Evolutionary conservation across 202 grass and related monocot species (phyloP), one percentile per base, ranked within the genome.

Genomic region (Tripidium arundinaceum): DNA sequence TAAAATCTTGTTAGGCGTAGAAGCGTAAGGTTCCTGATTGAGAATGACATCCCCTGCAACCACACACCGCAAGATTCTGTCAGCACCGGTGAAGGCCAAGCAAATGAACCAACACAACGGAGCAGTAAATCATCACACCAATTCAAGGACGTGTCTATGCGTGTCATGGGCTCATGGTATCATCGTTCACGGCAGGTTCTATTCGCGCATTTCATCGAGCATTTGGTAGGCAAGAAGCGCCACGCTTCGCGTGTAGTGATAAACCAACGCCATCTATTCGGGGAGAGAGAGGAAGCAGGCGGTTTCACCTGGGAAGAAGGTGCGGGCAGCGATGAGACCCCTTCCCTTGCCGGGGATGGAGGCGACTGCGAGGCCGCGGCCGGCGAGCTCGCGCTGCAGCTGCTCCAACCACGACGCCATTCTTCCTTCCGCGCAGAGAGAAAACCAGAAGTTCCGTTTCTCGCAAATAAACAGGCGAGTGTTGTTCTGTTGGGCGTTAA

Each of bases 21-120:
- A 86, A 12, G 25, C 76, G 24, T 94, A 94, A 68, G 95, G 90
- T 73, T 94, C 90, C 74, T 91, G 90, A 29, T 45, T 86, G 43
- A 98, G 75, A 55, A 98, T 86, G 49, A 94, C 84, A 28, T 98
- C 90, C 62, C 95, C 92, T 94, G 82, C 37, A 81, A 41, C 52
- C 70, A 49, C 45, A 75, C 46, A 78, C 12, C 1, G 6, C 21
- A 47, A 15, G 42, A 77, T 24, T 6, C 37, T 27, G 21, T 79
- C 25, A 62, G 24, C 27, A 13, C 8, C 57, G 0, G 3, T 1
- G 57, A 34, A 65, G 46, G 27, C 25, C 66, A 28, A 36, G 36
- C 11, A 11, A 63, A 33, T 2, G 27, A 65, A 18, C 25, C 27
- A 24, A 38, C 37, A 3, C 15, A 77, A 38, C 43, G 65, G 8